A percentile compares a stretch with the other conserved stretches of the same genome.
Conservation (phyloP, 352 stramenopile species). For the Globisporangium heterothallicum region DNA sequence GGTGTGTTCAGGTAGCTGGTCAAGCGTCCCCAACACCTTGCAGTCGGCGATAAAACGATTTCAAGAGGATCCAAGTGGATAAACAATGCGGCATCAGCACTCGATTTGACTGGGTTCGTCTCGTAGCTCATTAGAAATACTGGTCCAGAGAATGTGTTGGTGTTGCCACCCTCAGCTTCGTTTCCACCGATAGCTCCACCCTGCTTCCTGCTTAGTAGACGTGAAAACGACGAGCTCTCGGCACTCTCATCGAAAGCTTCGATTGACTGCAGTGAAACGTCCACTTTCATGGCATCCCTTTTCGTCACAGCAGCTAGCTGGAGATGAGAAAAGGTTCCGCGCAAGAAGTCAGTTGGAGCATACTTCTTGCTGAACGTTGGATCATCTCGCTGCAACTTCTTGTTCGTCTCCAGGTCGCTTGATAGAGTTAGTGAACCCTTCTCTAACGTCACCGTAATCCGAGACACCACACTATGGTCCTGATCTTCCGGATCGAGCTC, state of each 20-base stretch:
- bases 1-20: slow-evolving; percentile 74
- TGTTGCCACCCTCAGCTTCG: slow-evolving; percentile 42
- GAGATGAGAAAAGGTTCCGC: slow-evolving; percentile 72
- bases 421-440: slow-evolving; percentile 73
- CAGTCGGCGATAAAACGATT: slow-evolving; percentile 83
- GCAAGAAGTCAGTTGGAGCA: slow-evolving; percentile 66
- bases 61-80: slow-evolving; percentile 84
- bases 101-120: slow-evolving; percentile 60
- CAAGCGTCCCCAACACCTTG: slow-evolving; percentile 73
- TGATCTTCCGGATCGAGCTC: slow-evolving; percentile 17
- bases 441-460: slow-evolving; percentile 64
- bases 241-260: slow-evolving; percentile 84
- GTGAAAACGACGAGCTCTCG: slow-evolving; percentile 78
- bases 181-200: slow-evolving; percentile 20
- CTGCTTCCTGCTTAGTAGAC: slow-evolving; percentile 70
- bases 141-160: slow-evolving; percentile 62
- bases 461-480: slow-evolving; percentile 50
- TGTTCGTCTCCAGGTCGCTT: slow-evolving; percentile 72
- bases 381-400: slow-evolving; percentile 53
- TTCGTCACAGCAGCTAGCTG: slow-evolving; percentile 65
- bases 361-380: slow-evolving; percentile 62
- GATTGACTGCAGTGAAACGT: slow-evolving; percentile 83
- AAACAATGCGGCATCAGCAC: slow-evolving; percentile 67
- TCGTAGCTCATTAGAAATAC: slow-evolving; percentile 85
- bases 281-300: slow-evolving; percentile 68